A percentile compares a stretch with the other conserved stretches of the same genome.
Evolutionary conservation across 805 yeast genomes (phyloP).

Genomic region (Ogataea henricii): DNA sequence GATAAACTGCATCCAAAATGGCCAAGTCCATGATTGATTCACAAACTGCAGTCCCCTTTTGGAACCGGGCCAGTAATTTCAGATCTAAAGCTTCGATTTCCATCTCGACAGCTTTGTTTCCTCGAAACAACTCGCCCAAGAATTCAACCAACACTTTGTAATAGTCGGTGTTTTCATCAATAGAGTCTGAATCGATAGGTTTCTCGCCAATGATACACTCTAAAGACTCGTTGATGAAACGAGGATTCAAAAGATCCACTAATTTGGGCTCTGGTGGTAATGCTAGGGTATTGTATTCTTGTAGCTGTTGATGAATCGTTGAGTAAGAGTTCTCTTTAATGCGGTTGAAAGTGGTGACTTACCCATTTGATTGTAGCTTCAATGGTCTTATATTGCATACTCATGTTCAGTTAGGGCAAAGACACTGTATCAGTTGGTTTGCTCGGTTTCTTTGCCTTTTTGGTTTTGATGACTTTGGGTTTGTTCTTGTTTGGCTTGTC

Average conservation of each 20-base stretch:
- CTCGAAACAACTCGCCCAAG: conserved; percentile 15
- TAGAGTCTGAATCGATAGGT: conserved; percentile 12
- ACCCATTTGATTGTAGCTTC: conserved; percentile 28
- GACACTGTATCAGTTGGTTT: not conserved
- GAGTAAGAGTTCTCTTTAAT: not conserved
- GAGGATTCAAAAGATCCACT: conserved; percentile 17
- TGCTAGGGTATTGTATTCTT: conserved; percentile 23
- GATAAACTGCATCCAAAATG: conserved; percentile 26
- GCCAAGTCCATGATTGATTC: conserved; percentile 13
- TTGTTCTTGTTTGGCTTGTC: not conserved
- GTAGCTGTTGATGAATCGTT: conserved; percentile 15
- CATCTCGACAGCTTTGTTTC: conserved; percentile 18
- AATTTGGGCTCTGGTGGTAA: conserved; percentile 14
- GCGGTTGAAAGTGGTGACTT: not conserved
- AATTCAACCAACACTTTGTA: conserved; percentile 12
- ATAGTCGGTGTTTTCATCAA: conserved; percentile 11
- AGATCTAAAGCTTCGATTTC: conserved; percentile 17
- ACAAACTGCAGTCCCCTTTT: conserved; percentile 1
- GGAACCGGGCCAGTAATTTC: conserved; percentile 11
- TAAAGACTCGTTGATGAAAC: conserved; percentile 20
- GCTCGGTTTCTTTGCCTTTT: not conserved
- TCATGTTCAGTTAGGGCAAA: not conserved
- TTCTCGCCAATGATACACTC: conserved; percentile 23
- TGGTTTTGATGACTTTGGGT: not conserved
- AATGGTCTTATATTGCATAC: conserved; percentile 20